Base-by-base conservation (phyloP, 176 grass and related monocot species). In the Hsuehochloa calcarea region DNA sequence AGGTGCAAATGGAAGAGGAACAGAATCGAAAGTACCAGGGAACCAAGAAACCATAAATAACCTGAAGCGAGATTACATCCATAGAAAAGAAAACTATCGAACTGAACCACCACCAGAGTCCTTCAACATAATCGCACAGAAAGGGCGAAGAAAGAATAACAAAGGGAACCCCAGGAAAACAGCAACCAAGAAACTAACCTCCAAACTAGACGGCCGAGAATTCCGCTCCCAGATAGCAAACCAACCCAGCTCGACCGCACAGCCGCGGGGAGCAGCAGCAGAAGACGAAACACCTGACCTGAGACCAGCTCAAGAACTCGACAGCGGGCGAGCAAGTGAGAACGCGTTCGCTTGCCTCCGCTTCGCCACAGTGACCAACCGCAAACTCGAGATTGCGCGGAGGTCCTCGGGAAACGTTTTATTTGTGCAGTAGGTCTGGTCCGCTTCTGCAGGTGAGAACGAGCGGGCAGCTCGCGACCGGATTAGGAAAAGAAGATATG, bases 1-100 rank as follows among this genome's bases (percentile, higher is more conserved):
- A 84, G 49, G 19, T 44, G 44, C 27, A 72, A 46, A 19, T 44
- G 26, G 70, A 77, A 63, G 25, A 91, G n/a, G 25, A 74, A 37
- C 17, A 64, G 15, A 68, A 62, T n/a, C 34, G 17, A 39, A 75
- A 67, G 84, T 15, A 60, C 1, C 58, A 31, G 68, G 20, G 17
- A 69, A 1, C 22, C 19, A 70, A 60, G 43, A 29, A 60, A 56
- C 25, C 15, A 29, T 10, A 17, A 40, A 1, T 23, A 61, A 35
- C 20, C n/a, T 6, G 5, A 38, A 38, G 20, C 4, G 58, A 65
- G 10, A 73, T 40, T 16, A 27, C 8, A 39, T 82, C 19, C 40
- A 6, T 39, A 58, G 38, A 31, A 37, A 26, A 72, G 31, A 23
- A n/a, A 85, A 31, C 62, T 58, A 37, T 2, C 29, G 19, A 63